phyloP scores from a whole-genome alignment of 2,329 filamentous ascomycete species.

The Daldinia sp. region DNA sequence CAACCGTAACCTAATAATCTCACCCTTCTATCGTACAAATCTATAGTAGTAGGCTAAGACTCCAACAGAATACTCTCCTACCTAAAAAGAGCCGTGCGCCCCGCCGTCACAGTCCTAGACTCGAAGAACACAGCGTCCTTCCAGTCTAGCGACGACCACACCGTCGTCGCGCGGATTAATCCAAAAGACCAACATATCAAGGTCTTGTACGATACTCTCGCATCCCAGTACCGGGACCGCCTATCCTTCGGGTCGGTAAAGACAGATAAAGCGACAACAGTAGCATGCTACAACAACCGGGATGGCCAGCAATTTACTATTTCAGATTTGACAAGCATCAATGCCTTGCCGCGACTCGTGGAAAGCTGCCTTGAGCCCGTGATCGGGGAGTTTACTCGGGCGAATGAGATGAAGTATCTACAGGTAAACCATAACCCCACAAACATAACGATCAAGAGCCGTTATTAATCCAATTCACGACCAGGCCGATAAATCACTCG shows the following conservation, averaged over 20 bases:
- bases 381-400: constrained; percentile 55
- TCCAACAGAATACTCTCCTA: constrained; percentile 46
- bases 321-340: constrained; percentile 46
- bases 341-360: constrained; percentile 51
- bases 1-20: not conserved
- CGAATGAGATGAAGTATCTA: constrained; percentile 54
- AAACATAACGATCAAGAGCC: not conserved
- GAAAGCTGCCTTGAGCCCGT: constrained; percentile 50
- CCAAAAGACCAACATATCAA: constrained; percentile 43
- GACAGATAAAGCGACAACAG: constrained; percentile 18
- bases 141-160: constrained; percentile 50
- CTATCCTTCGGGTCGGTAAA: constrained; percentile 52
- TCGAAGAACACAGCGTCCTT: constrained; percentile 45
- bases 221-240: constrained; percentile 50
- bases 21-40: not conserved
- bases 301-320: constrained; percentile 49
- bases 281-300: constrained; percentile 54
- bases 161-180: constrained; percentile 53
- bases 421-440: constrained; percentile 42
- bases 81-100: constrained; percentile 40
- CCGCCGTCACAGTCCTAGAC: constrained; percentile 39
- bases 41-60: not conserved
- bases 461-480: not conserved
- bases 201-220: constrained; percentile 47
- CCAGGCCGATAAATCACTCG: constrained; percentile 51